These are phyloP conservation scores for Proliferodiscus dingleyae DNA, from an alignment of 2,329 filamentous ascomycete species.

Conservation along the genomic window DNA sequence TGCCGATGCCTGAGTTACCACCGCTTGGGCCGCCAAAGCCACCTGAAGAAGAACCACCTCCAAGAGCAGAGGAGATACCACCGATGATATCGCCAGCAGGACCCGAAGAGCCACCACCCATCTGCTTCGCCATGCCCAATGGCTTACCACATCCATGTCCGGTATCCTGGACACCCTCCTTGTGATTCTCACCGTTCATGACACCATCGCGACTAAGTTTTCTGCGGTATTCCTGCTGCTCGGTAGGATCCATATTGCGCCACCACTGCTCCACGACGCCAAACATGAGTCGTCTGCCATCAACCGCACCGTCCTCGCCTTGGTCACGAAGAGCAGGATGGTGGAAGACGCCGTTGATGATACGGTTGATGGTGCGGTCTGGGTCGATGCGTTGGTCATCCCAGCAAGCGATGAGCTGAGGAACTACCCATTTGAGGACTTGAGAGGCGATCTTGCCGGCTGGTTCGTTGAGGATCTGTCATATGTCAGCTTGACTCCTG, in stretches of 20 bases:
- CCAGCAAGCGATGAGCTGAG: slow-evolving; percentile 83
- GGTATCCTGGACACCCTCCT: slow-evolving; percentile 74
- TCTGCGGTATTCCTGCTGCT: slow-evolving; percentile 62
- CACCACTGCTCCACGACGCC: slow-evolving; percentile 80
- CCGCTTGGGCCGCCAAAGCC: slow-evolving; percentile 21
- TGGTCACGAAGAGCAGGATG: slow-evolving; percentile 74
- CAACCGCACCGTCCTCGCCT: slow-evolving; percentile 64
- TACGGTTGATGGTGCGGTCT: slow-evolving; percentile 65
- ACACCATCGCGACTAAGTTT: slow-evolving; percentile 79
- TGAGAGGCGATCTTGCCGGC: slow-evolving; percentile 77
- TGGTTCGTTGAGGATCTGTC: slow-evolving; percentile 70
- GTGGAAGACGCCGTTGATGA: slow-evolving; percentile 79
- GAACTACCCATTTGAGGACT: slow-evolving; percentile 79
- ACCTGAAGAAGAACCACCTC: slow-evolving; percentile 24
- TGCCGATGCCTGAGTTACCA: slow-evolving; percentile 17
- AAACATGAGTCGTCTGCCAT: slow-evolving; percentile 76
- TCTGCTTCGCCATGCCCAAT: slow-evolving; percentile 67
- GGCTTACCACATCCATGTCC: slow-evolving; percentile 78
- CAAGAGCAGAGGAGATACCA: slow-evolving; percentile 48
- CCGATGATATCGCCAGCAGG: slow-evolving; percentile 53
- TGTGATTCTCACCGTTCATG: slow-evolving; percentile 74
- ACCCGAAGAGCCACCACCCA: slow-evolving; percentile 50
- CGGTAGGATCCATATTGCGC: slow-evolving; percentile 57
- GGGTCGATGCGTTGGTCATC: slow-evolving; percentile 71
- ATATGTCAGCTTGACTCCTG: slow-evolving; percentile 28